Conservation (phyloP, 345 rosid genomes). For the Luvunga scandens region DNA sequence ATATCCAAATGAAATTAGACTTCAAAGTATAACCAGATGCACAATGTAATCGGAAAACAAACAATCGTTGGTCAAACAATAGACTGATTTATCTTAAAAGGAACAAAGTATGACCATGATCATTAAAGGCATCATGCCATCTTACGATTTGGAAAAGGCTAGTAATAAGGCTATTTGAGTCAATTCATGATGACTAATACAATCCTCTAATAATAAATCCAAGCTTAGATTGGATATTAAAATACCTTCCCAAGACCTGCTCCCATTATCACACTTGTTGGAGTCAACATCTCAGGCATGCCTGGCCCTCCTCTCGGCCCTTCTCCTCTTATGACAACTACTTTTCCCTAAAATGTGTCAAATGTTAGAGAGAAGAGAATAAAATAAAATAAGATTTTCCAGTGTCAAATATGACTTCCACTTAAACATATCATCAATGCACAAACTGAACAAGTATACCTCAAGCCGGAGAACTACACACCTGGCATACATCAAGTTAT, state of each 20-base stretch:
- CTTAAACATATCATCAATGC: not conserved
- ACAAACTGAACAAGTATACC: not conserved
- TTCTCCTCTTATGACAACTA: constrained; percentile 88
- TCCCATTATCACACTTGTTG: constrained; percentile 99
- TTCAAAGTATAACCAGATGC: not conserved
- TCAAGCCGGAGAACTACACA: not conserved
- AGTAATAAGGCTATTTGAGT: not conserved
- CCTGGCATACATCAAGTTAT: not conserved
- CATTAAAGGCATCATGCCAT: not conserved
- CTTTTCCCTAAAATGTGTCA: constrained; percentile 68
- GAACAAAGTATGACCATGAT: not conserved
- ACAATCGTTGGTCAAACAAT: not conserved
- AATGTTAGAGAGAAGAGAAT: constrained; percentile 10
- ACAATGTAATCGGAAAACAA: not conserved
- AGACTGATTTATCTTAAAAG: not conserved
- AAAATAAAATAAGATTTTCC: not conserved
- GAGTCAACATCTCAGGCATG: constrained; percentile 99
- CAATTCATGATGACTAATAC: not conserved
- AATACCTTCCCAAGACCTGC: constrained; percentile 98
- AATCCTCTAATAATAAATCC: not conserved
- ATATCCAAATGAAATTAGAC: constrained; percentile 9
- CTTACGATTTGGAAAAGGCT: not conserved
- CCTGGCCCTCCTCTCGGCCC: constrained; percentile 99
- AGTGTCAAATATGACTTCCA: not conserved
- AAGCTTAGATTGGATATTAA: constrained; percentile 4